Evolutionary conservation across 345 rosid species (phyloP), one percentile per base, ranked within the genome.

Genomic region (Geranium brycei): DNA sequence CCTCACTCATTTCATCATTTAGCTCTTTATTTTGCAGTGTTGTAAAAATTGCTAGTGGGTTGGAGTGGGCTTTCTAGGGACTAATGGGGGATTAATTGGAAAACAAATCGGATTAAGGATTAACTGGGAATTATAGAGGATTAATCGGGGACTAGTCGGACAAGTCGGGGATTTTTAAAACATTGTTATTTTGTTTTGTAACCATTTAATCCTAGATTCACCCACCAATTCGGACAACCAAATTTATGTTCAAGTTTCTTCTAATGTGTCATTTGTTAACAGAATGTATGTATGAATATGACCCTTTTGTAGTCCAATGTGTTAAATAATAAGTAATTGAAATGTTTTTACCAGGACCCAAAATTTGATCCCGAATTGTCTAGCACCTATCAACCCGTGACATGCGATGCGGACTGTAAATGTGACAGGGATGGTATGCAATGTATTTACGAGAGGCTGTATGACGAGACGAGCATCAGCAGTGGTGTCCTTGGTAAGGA

Each of bases 401-500:
- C 82, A 69, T 93, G 99, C 79, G 85, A 80, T 71, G 59, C 75
- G n/a, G 95, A 93, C 23, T 93, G 99, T 75, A 76, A 51, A 57
- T 93, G 95, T 64, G 96, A 90, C 31, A 66, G 70, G 28, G 69
- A 79, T 15, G 83, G 70, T 72, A 80, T 7, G 17, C 83, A 85
- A 66, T 93, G 96, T 61, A 72, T 85, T 58, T 93, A 93, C 19
- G 99, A 86, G 80, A 83, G 92, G 63, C 90, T 85, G 55, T 90
- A 90, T 62, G 97, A 95, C 32, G 97, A 93, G 66, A 81, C 85
- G 84, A 93, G 99, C 63, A 74, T 81, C 66, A 93, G 96, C 71
- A 93, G 86, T 56, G 99, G 99, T 62, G 88, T 87, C 13, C 91
- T 93, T 28, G 91, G 85, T 17, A 85, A 87, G 68, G 99, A 93